Evolutionary conservation across 1,284 basidiomycete species (phyloP).

Genomic region (Ceratobasidium papillatum): DNA sequence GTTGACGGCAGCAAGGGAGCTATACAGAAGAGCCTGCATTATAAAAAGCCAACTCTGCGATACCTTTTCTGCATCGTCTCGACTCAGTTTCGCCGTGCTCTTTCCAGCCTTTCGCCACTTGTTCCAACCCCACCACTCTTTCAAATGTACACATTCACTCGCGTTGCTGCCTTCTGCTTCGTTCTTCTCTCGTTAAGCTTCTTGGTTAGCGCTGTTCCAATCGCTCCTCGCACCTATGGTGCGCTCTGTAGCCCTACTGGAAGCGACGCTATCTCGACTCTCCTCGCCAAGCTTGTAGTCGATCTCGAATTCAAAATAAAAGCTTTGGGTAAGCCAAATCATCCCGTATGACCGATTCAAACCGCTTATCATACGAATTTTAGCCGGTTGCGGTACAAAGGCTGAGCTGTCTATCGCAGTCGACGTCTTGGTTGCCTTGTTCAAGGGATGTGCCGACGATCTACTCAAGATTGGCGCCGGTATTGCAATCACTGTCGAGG

Average conservation of each 20-base stretch:
- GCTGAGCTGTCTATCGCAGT: background rate
- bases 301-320: slow-evolving; percentile 19
- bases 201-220: slow-evolving; percentile 17
- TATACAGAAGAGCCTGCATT: background rate
- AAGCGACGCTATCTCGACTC: slow-evolving; percentile 5
- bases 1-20: background rate
- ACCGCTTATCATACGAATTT: background rate
- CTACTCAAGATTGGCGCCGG: slow-evolving; percentile 19
- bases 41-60: background rate
- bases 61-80: background rate
- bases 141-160: slow-evolving; percentile 32
- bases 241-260: background rate
- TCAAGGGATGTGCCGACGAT: slow-evolving; percentile 21
- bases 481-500: slow-evolving; percentile 9
- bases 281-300: background rate
- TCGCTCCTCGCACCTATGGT: background rate
- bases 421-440: background rate
- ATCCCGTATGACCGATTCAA: background rate
- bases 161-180: background rate
- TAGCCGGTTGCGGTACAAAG: slow-evolving; percentile 11
- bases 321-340: background rate
- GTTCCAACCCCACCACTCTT: background rate
- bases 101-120: background rate
- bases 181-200: slow-evolving; percentile 31
- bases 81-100: background rate